Percentiles rank a stretch among this genome's conserved stretches.
These are phyloP conservation scores for Haemoproteus tartakovskyi DNA, from an alignment of 169 alveolate genomes.

Conservation along the genomic window DNA sequence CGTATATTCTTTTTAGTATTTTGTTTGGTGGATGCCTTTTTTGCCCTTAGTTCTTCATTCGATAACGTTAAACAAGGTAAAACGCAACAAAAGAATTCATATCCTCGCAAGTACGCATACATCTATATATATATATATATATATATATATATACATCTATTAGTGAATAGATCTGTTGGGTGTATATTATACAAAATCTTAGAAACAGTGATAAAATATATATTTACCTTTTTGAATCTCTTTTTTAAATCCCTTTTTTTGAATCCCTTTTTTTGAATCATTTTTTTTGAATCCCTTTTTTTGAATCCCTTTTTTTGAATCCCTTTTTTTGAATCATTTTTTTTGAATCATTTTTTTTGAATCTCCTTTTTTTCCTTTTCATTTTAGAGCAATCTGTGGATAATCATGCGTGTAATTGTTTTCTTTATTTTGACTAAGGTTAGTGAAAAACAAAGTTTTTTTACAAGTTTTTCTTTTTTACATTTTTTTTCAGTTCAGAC, in stretches of 20 bases:
- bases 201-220: too few relatives aligned
- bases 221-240: too few relatives aligned
- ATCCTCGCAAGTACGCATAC: background rate
- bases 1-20: conserved; percentile 77
- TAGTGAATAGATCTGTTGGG: too few relatives aligned
- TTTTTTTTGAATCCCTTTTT: too few relatives aligned
- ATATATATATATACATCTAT: conserved; percentile 8
- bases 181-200: too few relatives aligned
- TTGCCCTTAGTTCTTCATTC: conserved; percentile 80
- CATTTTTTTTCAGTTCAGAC: background rate
- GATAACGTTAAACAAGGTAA: conserved; percentile 63
- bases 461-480: conserved; percentile 1
- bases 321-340: too few relatives aligned
- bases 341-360: too few relatives aligned
- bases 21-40: conserved; percentile 87
- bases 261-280: too few relatives aligned
- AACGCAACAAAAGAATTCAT: too few relatives aligned
- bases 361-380: background rate
- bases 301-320: too few relatives aligned
- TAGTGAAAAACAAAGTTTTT: conserved; percentile 6
- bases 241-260: too few relatives aligned
- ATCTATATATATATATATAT: background rate
- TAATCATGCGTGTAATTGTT: conserved; percentile 11
- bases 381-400: conserved; percentile 20
- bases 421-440: conserved; percentile 44